phyloP scores from a whole-genome alignment of 108 stramenopile species.

The Conticribra weissflogii region DNA sequence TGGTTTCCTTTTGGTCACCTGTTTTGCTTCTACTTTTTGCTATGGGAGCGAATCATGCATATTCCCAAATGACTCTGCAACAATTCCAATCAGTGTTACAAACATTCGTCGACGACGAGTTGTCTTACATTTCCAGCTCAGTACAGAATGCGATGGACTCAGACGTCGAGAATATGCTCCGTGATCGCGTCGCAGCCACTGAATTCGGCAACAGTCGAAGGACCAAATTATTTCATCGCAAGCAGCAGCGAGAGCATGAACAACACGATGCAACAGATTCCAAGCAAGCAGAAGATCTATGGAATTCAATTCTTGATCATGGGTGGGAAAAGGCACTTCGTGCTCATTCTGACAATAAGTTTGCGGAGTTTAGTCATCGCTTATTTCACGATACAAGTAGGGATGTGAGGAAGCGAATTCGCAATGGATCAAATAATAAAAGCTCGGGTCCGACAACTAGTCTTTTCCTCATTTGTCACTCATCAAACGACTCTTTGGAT shows the following conservation, averaged over 20 bases:
- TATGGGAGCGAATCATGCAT: too few species aligned
- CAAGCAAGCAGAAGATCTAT: background rate
- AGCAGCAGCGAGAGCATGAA: background rate
- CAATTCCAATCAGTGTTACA: slow-evolving; percentile 15
- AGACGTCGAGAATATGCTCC: background rate
- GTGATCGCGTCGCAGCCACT: background rate
- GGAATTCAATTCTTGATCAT: background rate
- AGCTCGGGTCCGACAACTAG: background rate
- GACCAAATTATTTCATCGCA: background rate
- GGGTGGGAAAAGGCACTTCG: background rate
- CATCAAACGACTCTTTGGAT: background rate
- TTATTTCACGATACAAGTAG: background rate
- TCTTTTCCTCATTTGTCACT: slow-evolving; percentile 12
- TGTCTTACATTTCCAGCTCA: background rate
- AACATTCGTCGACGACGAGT: slow-evolving; percentile 22
- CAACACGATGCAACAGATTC: background rate
- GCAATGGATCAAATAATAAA: background rate
- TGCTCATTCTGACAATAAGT: background rate
- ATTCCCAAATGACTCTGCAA: slow-evolving; percentile 3
- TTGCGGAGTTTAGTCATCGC: background rate
- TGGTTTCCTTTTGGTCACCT: too few species aligned
- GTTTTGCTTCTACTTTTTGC: too few species aligned
- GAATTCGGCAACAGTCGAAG: background rate
- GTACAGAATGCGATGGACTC: background rate
- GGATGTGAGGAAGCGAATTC: background rate